phyloP scores from a whole-genome alignment of 2,329 filamentous ascomycete genomes.

The Ustulina deusta region DNA sequence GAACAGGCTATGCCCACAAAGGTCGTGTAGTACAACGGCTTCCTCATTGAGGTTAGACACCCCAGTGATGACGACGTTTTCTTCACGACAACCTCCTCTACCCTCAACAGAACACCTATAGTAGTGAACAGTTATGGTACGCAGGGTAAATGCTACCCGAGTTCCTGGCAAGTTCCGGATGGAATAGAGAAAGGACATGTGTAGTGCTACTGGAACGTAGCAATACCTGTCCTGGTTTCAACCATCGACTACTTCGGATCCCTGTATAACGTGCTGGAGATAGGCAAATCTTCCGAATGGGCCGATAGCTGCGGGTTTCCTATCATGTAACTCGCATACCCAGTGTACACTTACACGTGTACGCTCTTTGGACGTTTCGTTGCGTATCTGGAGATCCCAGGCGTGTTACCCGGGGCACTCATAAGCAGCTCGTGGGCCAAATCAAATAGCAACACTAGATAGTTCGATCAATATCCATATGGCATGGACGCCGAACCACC shows the following conservation, averaged over 20 bases:
- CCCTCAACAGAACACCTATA: background rate
- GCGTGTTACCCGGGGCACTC: background rate
- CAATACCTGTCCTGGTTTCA: conserved; percentile 27
- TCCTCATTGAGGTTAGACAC: conserved; percentile 24
- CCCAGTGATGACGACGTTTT: conserved; percentile 17
- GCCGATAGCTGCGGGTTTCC: conserved; percentile 29
- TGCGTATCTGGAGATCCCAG: conserved; percentile 12
- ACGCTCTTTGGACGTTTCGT: conserved; percentile 1
- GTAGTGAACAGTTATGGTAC: conserved; percentile 2
- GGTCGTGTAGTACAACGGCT: conserved; percentile 20
- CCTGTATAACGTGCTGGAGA: conserved; percentile 37
- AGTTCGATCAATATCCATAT: conserved; percentile 8
- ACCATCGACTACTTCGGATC: conserved; percentile 26
- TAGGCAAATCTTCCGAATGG: conserved; percentile 40
- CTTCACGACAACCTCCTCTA: conserved; percentile 10
- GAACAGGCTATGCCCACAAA: conserved; percentile 3
- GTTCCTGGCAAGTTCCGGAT: conserved; percentile 29
- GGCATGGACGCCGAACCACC: conserved; percentile 1
- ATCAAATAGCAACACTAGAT: conserved; percentile 15
- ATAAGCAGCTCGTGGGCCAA: conserved; percentile 1
- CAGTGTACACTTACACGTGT: background rate
- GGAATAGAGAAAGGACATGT: conserved; percentile 18
- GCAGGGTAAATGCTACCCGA: conserved; percentile 27
- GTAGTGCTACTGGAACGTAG: conserved; percentile 31
- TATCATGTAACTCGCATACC: conserved; percentile 1